These are phyloP conservation scores for Alternaria burnsii DNA, from an alignment of 2,329 filamentous ascomycete genomes.

Conservation along the genomic window DNA sequence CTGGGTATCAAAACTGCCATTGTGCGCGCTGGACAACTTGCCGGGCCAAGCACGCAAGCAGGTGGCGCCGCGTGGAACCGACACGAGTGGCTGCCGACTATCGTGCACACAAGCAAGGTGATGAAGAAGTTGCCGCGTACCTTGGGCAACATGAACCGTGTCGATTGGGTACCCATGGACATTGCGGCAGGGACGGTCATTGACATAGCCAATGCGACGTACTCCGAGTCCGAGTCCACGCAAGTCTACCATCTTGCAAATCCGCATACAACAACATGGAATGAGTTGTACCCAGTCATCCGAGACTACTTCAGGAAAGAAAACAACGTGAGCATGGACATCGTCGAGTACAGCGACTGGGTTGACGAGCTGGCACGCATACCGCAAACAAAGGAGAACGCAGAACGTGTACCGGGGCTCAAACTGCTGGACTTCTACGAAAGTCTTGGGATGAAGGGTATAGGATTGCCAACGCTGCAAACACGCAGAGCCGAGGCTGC, in stretches of 20 bases:
- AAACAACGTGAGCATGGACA: not conserved
- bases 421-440: slow-evolving; percentile 10
- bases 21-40: slow-evolving; percentile 43
- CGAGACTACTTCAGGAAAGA: not conserved
- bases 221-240: not conserved
- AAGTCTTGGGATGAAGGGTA: not conserved
- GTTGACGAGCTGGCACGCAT: slow-evolving; percentile 2
- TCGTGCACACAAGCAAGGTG: slow-evolving; percentile 31
- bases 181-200: slow-evolving; percentile 1
- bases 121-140: slow-evolving; percentile 33
- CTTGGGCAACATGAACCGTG: slow-evolving; percentile 19
- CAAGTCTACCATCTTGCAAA: slow-evolving; percentile 13
- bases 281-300: slow-evolving; percentile 1
- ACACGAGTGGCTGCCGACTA: slow-evolving; percentile 40
- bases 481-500: not conserved
- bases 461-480: not conserved
- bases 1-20: slow-evolving; percentile 34
- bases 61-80: slow-evolving; percentile 34
- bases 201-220: slow-evolving; percentile 2
- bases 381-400: slow-evolving; percentile 6
- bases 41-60: slow-evolving; percentile 30
- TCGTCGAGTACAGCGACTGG: slow-evolving; percentile 1
- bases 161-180: slow-evolving; percentile 41
- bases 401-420: slow-evolving; percentile 3
- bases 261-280: slow-evolving; percentile 3